Evolutionary conservation across 345 rosid genomes (phyloP).

Genomic region (Erysimum cheiranthoides): DNA sequence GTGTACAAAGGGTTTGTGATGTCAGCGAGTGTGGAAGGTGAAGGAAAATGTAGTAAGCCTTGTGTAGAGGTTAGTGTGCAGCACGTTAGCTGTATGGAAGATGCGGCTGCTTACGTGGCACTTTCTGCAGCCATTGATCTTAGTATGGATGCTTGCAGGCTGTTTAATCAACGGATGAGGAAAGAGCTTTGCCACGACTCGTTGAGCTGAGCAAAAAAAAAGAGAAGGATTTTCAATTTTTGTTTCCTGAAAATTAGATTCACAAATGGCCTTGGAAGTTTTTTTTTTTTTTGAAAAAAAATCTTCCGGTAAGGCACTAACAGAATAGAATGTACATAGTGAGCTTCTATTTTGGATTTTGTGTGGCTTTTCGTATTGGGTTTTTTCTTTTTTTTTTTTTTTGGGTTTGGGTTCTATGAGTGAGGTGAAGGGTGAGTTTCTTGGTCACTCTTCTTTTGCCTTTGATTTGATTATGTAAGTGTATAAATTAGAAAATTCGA

Average conservation of each 20-base stretch:
- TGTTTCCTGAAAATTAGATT: not conserved
- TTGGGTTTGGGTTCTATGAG: conserved; percentile 28
- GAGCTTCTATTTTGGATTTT: conserved; percentile 34
- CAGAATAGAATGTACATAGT: conserved; percentile 42
- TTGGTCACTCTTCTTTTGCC: conserved; percentile 32
- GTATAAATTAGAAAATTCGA: conserved; percentile 35
- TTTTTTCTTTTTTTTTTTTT: not conserved
- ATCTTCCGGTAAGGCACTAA: conserved; percentile 18
- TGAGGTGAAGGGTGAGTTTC: conserved; percentile 35
- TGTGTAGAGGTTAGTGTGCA: conserved; percentile 87
- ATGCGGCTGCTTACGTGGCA: conserved; percentile 95
- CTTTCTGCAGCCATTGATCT: conserved; percentile 87
- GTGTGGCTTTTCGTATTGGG: conserved; percentile 24
- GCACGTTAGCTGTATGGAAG: conserved; percentile 91
- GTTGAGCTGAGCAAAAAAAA: conserved; percentile 35
- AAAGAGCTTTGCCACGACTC: conserved; percentile 74
- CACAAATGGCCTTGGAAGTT: conserved; percentile 25
- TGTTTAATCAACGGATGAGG: conserved; percentile 84
- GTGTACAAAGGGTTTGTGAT: conserved; percentile 78
- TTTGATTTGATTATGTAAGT: conserved; percentile 40
- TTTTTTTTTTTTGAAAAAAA: conserved; percentile 14
- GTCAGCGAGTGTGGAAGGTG: conserved; percentile 88
- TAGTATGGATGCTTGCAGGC: conserved; percentile 93
- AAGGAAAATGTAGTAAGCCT: conserved; percentile 85
- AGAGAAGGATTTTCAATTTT: conserved; percentile 12